These are phyloP conservation scores for Aspergillus biplanus DNA, from an alignment of 495 filamentous ascomycete species.

Conservation along the genomic window DNA sequence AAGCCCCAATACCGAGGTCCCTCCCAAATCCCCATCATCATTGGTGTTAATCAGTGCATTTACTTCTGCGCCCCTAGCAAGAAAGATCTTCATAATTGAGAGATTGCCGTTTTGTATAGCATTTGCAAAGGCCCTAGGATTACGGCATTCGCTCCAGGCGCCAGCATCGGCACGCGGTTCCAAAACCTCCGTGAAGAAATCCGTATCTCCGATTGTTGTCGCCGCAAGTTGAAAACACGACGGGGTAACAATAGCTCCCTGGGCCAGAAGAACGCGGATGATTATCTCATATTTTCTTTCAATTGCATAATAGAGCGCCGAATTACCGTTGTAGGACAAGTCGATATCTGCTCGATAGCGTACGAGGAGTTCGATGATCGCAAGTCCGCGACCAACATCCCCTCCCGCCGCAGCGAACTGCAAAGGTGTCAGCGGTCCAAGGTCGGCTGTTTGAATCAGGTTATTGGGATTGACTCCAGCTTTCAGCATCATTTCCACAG, in stretches of 20 bases:
- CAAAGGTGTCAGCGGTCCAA: conserved; percentile 16
- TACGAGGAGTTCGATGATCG: conserved; percentile 11
- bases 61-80: conserved; percentile 21
- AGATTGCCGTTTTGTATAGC: conserved; percentile 17
- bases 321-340: background rate
- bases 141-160: background rate
- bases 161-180: background rate
- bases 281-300: background rate
- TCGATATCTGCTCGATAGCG: conserved; percentile 12
- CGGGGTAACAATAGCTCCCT: conserved; percentile 9
- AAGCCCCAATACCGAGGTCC: conserved; percentile 3
- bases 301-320: conserved; percentile 15
- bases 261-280: conserved; percentile 7
- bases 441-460: conserved; percentile 6
- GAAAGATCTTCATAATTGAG: conserved; percentile 15
- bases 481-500: conserved; percentile 11
- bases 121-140: background rate
- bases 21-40: background rate
- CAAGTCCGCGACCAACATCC: background rate
- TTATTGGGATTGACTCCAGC: conserved; percentile 15
- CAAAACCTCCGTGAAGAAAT: background rate
- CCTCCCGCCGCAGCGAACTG: background rate
- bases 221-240: conserved; percentile 6
- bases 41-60: conserved; percentile 13
- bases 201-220: background rate